Evolutionary conservation across 169 alveolate species (phyloP).

Genomic region (Cardiosporidium cionae): DNA sequence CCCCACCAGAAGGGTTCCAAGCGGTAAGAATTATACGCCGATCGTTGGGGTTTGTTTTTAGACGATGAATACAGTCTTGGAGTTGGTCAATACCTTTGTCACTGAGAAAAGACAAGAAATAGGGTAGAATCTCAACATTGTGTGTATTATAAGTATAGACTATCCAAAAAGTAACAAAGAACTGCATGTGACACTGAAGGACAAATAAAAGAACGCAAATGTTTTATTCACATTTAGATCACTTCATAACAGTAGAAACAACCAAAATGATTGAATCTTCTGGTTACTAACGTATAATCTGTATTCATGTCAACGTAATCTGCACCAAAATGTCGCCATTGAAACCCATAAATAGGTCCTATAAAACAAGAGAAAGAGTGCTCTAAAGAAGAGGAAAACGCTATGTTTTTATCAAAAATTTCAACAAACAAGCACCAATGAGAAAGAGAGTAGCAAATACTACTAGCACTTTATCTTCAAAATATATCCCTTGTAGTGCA

Average conservation of each 20-base stretch:
- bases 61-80: conserved; percentile 62
- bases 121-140: background rate
- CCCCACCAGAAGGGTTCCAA: conserved; percentile 85
- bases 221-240: too few species aligned
- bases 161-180: background rate
- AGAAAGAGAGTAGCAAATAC: background rate
- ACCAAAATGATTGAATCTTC: background rate
- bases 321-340: conserved; percentile 96
- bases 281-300: conserved; percentile 52
- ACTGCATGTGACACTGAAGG: background rate
- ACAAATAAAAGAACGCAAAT: too few species aligned
- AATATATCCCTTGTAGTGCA: background rate
- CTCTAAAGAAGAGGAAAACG: background rate
- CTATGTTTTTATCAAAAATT: background rate
- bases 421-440: background rate
- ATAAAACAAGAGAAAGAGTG: background rate
- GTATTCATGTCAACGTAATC: conserved; percentile 77
- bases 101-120: background rate
- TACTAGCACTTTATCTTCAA: background rate
- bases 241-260: too few species aligned
- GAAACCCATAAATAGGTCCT: conserved; percentile 97
- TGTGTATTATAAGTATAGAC: background rate
- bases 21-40: conserved; percentile 88
- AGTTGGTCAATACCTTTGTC: conserved; percentile 92
- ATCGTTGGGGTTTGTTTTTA: conserved; percentile 85